Percentiles rank a stretch among this genome's conserved stretches.
Evolutionary conservation across 2,329 filamentous ascomycete genomes (phyloP).

Genomic region (Pseudocercospora fuligena): DNA sequence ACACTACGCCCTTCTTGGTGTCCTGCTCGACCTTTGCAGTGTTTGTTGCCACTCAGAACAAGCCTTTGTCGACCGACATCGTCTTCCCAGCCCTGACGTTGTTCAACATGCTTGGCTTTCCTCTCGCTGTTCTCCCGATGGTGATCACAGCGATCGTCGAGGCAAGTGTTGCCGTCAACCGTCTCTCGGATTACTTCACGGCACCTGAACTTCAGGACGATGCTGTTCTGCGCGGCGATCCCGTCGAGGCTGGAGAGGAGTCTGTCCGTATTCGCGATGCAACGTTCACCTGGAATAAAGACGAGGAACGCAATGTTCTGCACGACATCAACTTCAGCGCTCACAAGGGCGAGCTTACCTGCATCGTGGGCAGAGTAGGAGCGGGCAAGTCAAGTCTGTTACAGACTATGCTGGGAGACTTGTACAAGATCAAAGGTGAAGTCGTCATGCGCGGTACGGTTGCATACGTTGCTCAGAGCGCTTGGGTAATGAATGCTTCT

Average conservation of each 20-base stretch:
- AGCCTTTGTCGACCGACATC: constrained; percentile 87
- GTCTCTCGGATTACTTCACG: constrained; percentile 80
- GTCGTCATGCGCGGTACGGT: constrained; percentile 81
- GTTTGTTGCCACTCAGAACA: constrained; percentile 82
- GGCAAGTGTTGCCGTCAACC: constrained; percentile 86
- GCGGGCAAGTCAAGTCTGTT: constrained; percentile 93
- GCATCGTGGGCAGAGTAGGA: constrained; percentile 92
- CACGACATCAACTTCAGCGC: constrained; percentile 86
- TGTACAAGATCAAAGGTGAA: constrained; percentile 86
- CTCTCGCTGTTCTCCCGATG: constrained; percentile 92
- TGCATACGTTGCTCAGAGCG: constrained; percentile 89
- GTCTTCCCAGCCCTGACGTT: constrained; percentile 91
- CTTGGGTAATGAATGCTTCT: constrained; percentile 98
- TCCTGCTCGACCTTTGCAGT: constrained; percentile 96
- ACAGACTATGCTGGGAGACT: constrained; percentile 83
- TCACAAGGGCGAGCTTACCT: constrained; percentile 90
- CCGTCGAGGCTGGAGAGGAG: constrained; percentile 81
- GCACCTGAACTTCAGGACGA: constrained; percentile 90
- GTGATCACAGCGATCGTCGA: constrained; percentile 97
- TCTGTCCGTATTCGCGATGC: constrained; percentile 81
- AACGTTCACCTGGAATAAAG: constrained; percentile 92
- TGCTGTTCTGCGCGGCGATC: constrained; percentile 72
- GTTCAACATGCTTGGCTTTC: constrained; percentile 96
- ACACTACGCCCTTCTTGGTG: constrained; percentile 93
- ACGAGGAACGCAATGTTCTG: constrained; percentile 70